Base-by-base conservation (phyloP, 2,329 filamentous ascomycete genomes). In the Cladorrhinum sp. region DNA sequence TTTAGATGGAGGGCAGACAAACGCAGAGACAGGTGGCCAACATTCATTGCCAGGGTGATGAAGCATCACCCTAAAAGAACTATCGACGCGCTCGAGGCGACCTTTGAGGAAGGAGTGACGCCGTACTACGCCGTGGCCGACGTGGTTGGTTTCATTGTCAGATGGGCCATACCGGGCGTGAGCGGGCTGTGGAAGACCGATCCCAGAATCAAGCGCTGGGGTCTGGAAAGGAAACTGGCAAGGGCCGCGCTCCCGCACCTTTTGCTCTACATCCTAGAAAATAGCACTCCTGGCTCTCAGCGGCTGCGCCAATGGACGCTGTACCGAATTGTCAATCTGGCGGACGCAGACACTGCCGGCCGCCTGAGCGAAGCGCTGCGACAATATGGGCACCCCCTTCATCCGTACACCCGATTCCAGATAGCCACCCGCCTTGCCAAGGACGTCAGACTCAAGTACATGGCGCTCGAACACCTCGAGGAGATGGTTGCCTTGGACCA, bases 401-500 rank as follows among this genome's bases (percentile, higher is more conserved):
- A 79, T 50, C 64, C 66, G 9, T 71, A 80, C 62, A 85, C 82
- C 0, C 69, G 75, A 16, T 68, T 83, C 2, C 79, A 82, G 1
- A 76, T 84, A 49, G 81, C 81, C 2, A 72, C 71, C 48, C 75
- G 72, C 2, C 69, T 87, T 24, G 80, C 82, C 1, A 69, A 70
- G 51, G 67, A 70, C 8, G 39, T 64, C 67, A 12, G 62, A 67
- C 72, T 78, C 67, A 83, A 82, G 63, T 63, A 66, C 16, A 28
- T 69, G 9, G 75, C 82, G 0, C 75, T 81, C 49, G 72, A 76
- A 3, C 75, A 86, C 18, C 66, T 84, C 4, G 71, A 76, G 14
- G 68, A 65, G 8, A 65, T 80, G 10, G 66, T 73, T 3, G 49
- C 51, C 0, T 65, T 61, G 1, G 72, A 74, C 4, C 71, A 74